A percentile compares a stretch with the other conserved stretches of the same genome.
Evolutionary conservation across 31 red algal species (phyloP).

Genomic region (Porphyra umbilicalis): DNA sequence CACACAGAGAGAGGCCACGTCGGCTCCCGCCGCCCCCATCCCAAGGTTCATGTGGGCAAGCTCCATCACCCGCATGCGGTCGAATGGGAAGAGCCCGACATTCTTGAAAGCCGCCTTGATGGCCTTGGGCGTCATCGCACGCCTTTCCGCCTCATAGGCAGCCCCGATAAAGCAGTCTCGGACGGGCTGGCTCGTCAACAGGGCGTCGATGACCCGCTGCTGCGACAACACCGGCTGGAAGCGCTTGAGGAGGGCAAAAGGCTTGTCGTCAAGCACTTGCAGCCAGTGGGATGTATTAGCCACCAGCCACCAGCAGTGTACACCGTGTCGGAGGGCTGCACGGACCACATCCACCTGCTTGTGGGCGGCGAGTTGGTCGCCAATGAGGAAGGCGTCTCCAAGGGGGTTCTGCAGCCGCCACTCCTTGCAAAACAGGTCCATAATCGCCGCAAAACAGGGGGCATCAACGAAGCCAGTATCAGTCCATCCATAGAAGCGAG

Average conservation of each 20-base stretch:
- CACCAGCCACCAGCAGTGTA: background rate
- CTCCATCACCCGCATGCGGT: background rate
- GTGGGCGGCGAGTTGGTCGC: background rate
- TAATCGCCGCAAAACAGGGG: background rate
- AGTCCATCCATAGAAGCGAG: too few relatives aligned
- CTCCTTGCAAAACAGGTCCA: background rate
- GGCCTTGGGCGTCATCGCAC: background rate
- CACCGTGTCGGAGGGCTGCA: background rate
- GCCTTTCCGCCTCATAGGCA: background rate
- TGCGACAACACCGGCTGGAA: background rate
- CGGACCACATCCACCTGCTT: background rate
- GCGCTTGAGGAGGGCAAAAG: background rate
- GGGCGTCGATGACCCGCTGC: background rate
- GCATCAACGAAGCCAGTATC: background rate
- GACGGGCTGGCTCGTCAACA: background rate
- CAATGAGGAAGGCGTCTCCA: background rate
- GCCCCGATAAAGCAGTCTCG: background rate
- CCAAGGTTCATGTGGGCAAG: background rate
- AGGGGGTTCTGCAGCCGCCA: background rate
- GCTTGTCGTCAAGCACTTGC: background rate
- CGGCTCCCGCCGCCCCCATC: background rate
- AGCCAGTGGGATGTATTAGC: background rate
- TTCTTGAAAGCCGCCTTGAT: background rate
- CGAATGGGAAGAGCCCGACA: background rate
- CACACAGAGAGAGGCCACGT: background rate